Conservation (phyloP, 768 basidiomycete species). For the Mycena alexandri region DNA sequence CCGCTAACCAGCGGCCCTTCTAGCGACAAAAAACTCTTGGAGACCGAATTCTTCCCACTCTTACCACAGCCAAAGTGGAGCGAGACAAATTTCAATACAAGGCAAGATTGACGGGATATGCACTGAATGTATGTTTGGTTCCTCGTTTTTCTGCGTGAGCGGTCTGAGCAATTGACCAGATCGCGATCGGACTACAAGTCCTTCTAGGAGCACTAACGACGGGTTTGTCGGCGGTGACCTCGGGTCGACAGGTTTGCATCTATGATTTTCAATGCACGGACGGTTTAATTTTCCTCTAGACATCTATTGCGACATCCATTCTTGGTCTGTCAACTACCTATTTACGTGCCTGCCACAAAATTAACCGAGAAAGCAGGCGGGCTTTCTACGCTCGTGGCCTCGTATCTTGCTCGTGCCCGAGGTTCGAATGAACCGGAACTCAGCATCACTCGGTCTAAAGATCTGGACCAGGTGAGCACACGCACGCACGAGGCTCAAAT, state of each 20-base stretch:
- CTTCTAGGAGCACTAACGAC: conserved; percentile 77
- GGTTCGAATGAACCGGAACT: conserved; percentile 79
- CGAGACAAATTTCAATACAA: conserved; percentile 60
- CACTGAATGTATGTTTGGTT: conserved; percentile 24
- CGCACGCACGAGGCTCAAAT: conserved; percentile 72
- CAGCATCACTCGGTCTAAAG: conserved; percentile 67
- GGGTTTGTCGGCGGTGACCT: conserved; percentile 65
- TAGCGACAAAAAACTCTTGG: conserved; percentile 55
- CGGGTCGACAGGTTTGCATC: conserved; percentile 54
- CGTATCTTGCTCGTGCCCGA: conserved; percentile 77
- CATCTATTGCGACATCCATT: conserved; percentile 36
- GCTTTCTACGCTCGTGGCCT: conserved; percentile 75
- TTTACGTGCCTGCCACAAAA: background rate
- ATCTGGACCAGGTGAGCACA: conserved; percentile 80
- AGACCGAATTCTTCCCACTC: conserved; percentile 68
- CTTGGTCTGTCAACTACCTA: background rate
- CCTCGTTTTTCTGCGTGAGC: background rate
- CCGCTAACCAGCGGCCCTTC: background rate
- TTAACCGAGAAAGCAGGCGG: conserved; percentile 58
- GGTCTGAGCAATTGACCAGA: conserved; percentile 52
- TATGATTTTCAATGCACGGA: background rate
- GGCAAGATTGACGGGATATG: conserved; percentile 45
- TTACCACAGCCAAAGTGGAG: conserved; percentile 60
- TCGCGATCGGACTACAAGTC: conserved; percentile 74
- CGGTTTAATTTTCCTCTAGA: background rate